Evolutionary conservation across 805 yeast species (phyloP), one percentile per base, ranked within the genome.

Genomic region (Kluyveromyces dobzhanskii): DNA sequence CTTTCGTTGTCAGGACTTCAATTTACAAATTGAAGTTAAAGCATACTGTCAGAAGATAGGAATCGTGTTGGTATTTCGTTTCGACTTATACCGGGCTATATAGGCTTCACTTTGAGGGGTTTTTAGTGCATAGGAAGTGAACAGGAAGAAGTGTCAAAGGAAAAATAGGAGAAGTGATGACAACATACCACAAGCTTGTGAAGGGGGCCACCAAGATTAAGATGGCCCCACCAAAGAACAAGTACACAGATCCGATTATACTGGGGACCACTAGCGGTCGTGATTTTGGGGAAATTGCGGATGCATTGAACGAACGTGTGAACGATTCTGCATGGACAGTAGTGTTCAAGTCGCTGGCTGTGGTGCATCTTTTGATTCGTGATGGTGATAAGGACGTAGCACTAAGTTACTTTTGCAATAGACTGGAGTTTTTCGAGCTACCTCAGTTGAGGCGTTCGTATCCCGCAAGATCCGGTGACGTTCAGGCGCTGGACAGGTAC

Each of bases 211-310:
- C 86, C 12, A 79, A 79, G 59, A 70, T 78, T 25, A 79, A 79
- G 76, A 74, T 85, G 65, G 97, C 97, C 9, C 95, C 97, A n/a
- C 98, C 98, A 5, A 92, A 92, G 63, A 82, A 94, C 28, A 92
- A 92, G 60, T 92, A 92, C 57, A 78, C 92, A 38, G 97, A 90
- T 64, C 97, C 97, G 1, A 85, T 92, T 38, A 69, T 92, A 24
- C 71, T 66, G 32, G 68, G 71, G 6, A 63, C 73, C 0, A 47
- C 63, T 10, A 49, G 53, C 35, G 55, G 50, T 14, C 51, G 46
- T 4, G 71, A 84, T 47, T 78, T 90, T 51, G 67, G 68, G 42
- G 75, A 78, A 16, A 80, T 88, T 27, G 78, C 88, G 77, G 67
- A 70, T 36, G 69, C 84, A 1, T 64, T 90, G 40, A 69, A 69